phyloP scores from a whole-genome alignment of 306 rosid genomes.

The Elaeagnus macrophylla region DNA sequence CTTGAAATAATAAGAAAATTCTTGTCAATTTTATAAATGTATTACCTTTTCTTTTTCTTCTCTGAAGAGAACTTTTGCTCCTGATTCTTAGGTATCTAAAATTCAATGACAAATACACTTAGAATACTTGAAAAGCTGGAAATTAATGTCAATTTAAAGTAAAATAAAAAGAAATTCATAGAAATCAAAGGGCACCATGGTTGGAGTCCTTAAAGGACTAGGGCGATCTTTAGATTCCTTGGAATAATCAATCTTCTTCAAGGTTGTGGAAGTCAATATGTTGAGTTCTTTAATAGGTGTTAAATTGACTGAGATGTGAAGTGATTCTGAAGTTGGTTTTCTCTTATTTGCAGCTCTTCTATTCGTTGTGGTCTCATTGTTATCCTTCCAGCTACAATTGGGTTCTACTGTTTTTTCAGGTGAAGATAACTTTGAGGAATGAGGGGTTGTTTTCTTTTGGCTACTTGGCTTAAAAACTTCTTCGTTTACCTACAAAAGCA shows the following conservation, averaged over 20 bases:
- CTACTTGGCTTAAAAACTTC: conserved; percentile 29
- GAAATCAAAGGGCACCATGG: conserved; percentile 38
- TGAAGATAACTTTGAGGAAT: conserved; percentile 35
- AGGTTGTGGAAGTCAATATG: conserved; percentile 64
- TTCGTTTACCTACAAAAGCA: conserved; percentile 31
- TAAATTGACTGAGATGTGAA: conserved; percentile 46
- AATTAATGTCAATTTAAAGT: conserved; percentile 5
- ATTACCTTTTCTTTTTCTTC: conserved; percentile 55
- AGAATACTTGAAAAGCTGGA: conserved; percentile 5
- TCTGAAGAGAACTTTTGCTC: conserved; percentile 48
- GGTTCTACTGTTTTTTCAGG: conserved; percentile 21
- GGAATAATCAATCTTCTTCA: conserved; percentile 65
- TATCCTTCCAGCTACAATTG: conserved; percentile 27
- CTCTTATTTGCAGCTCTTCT: conserved; percentile 45
- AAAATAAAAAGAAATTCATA: background rate
- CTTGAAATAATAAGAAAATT: background rate
- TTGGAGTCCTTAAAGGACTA: conserved; percentile 73
- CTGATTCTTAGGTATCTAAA: conserved; percentile 48
- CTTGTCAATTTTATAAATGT: background rate
- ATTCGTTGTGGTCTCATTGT: conserved; percentile 44
- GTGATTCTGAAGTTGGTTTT: conserved; percentile 54
- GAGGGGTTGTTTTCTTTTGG: conserved; percentile 41
- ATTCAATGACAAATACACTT: conserved; percentile 13
- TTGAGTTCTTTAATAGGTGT: conserved; percentile 83
- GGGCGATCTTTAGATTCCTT: conserved; percentile 52